Conservation (phyloP, 768 basidiomycete genomes). For the Phlebiopsis gigantea region DNA sequence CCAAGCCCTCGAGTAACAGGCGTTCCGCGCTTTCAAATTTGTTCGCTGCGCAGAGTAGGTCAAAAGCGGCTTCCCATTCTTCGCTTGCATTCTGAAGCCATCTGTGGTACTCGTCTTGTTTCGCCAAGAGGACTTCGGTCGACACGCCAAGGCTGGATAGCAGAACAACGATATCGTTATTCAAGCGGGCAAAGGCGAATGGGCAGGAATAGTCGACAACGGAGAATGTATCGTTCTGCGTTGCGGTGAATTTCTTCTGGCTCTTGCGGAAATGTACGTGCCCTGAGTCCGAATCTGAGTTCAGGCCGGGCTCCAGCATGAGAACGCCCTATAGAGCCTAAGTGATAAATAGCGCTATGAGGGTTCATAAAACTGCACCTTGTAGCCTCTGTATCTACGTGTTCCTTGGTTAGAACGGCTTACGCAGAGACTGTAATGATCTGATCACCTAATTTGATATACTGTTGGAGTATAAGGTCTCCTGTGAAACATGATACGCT, state of each 20-base stretch:
- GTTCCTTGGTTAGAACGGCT: no score
- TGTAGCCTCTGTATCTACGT: slow-evolving; percentile 60
- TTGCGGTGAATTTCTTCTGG: slow-evolving; percentile 66
- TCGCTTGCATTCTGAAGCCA: slow-evolving; percentile 50
- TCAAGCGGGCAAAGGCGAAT: slow-evolving; percentile 59
- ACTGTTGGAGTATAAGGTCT: slow-evolving; percentile 55
- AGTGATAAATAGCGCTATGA: no score
- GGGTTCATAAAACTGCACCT: slow-evolving; percentile 21
- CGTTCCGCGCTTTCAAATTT: slow-evolving; percentile 46
- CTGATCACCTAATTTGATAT: slow-evolving; percentile 53
- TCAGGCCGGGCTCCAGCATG: slow-evolving; percentile 60
- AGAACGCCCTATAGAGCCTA: slow-evolving; percentile 44
- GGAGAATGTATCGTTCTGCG: slow-evolving; percentile 54
- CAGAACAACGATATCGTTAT: slow-evolving; percentile 66
- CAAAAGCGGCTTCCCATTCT: slow-evolving; percentile 45
- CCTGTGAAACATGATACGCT: slow-evolving; percentile 50
- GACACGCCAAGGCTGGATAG: slow-evolving; percentile 59
- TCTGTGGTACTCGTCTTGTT: slow-evolving; percentile 52
- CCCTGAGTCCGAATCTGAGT: no score
- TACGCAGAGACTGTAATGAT: neutral
- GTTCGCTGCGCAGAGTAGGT: slow-evolving; percentile 49
- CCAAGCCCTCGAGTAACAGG: slow-evolving; percentile 50
- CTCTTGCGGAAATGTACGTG: slow-evolving; percentile 58
- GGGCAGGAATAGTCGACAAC: slow-evolving; percentile 61
- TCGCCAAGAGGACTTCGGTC: slow-evolving; percentile 45